Base-by-base conservation (phyloP, 2,329 filamentous ascomycete species). In the Cadophora malorum region DNA sequence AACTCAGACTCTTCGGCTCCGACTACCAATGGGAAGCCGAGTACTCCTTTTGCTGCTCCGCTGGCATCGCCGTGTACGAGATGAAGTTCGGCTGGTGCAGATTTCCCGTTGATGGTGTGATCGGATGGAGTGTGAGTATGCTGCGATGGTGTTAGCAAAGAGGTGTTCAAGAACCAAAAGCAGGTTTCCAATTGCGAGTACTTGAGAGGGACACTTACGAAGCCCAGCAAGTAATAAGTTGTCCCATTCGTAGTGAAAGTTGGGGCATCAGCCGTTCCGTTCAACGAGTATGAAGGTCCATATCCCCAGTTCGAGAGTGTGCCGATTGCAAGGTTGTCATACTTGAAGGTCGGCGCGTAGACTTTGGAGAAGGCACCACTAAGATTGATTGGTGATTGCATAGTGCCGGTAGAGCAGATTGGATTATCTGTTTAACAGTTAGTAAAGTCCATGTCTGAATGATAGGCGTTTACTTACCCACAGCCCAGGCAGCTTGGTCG, bases 71-170 rank as follows among this genome's bases (percentile, higher is more conserved):
- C 56, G 56, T 66, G 64, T 1, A 66, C 64, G 38, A 66, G 56
- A 35, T 66, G 64, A 5, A 66, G 56, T 21, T 66, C 64, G 56
- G 64, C 64, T 1, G 45, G 28, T 28, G 55, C 21, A 3, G n/a
- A 23, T 50, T 38, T 47, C 1, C 47, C 56, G 45, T 31, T 35
- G 45, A 66, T 53, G 55, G 41, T 47, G 56, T 66, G 64, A 31
- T 66, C 64, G 31, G 45, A 53, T 47, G 64, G 55, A 2, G 64
- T 66, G 56, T 66, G 64, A 16, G 64, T 66, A 23, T 60, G 55
- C 62, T 64, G 19, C 10, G 16, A 19, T 2, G 8, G 21, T 31
- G 62, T 64, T 31, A 64, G 50, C 16, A 14, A 31, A 25, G 4
- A 28, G 28, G 41, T 16, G 12, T 14, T 45, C 21, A 10, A 49